phyloP scores from a whole-genome alignment of 1,284 basidiomycete genomes.

The Uromyces viciae-fabae region DNA sequence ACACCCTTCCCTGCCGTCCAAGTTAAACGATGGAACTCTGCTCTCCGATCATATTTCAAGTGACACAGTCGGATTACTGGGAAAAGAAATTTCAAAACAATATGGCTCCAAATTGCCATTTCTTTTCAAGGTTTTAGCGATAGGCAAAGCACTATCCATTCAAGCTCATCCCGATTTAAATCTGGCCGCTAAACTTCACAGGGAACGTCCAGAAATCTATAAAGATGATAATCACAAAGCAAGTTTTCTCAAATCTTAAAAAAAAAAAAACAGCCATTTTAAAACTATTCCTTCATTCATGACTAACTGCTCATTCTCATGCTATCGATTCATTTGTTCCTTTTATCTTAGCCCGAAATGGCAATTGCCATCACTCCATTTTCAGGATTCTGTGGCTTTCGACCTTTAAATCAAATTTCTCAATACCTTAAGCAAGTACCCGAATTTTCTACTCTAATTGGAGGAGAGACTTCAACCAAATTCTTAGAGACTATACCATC shows the following conservation, averaged over 20 bases:
- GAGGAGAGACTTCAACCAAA: conserved; percentile 61
- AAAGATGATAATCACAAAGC: conserved; percentile 89
- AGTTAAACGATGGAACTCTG: conserved; percentile 61
- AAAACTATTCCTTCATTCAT: not conserved
- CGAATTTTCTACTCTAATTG: conserved; percentile 73
- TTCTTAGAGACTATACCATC: conserved; percentile 55
- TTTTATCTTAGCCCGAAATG: conserved; percentile 73
- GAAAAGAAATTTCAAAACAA: conserved; percentile 63
- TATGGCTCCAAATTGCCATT: conserved; percentile 80
- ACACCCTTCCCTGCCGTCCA: conserved; percentile 80
- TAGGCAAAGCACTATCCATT: conserved; percentile 89
- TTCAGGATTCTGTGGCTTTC: conserved; percentile 84
- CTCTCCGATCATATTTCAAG: conserved; percentile 63
- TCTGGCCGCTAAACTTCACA: conserved; percentile 74
- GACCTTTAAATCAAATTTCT: conserved; percentile 70
- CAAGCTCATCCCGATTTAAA: conserved; percentile 95
- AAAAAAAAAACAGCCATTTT: too few relatives aligned
- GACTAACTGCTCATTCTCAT: conserved; percentile 47
- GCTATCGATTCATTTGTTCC: conserved; percentile 29
- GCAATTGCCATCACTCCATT: conserved; percentile 90
- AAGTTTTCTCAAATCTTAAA: too few relatives aligned
- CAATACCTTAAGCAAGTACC: conserved; percentile 67
- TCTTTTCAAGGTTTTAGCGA: conserved; percentile 87
- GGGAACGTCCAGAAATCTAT: conserved; percentile 74
- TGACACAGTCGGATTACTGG: conserved; percentile 67